phyloP scores from a whole-genome alignment of 352 stramenopile genomes.

The Pythium dissotocum region DNA sequence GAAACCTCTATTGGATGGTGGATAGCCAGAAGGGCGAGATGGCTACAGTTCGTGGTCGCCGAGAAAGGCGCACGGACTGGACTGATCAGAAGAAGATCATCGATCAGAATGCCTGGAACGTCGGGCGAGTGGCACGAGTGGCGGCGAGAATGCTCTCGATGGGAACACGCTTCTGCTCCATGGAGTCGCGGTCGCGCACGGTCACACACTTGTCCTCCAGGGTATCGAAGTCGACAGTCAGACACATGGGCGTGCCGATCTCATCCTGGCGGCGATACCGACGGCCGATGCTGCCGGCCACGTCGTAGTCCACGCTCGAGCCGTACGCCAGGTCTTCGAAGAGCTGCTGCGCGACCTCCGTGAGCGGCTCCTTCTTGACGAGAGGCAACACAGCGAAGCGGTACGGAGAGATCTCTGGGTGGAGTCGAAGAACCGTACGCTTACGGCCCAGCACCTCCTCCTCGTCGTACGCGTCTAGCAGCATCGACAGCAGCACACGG shows the following conservation, averaged over 20 bases:
- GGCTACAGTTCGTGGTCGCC: slow-evolving; percentile 15
- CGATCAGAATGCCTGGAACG: slow-evolving; percentile 44
- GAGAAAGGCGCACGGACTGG: too few species aligned
- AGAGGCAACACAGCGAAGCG: slow-evolving; percentile 92
- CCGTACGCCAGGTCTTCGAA: slow-evolving; percentile 88
- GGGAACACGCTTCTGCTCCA: slow-evolving; percentile 93
- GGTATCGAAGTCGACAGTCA: slow-evolving; percentile 98
- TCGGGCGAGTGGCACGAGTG: slow-evolving; percentile 36
- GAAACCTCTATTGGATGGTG: slow-evolving; percentile 20
- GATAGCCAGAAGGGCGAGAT: slow-evolving; percentile 7
- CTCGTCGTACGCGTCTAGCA: slow-evolving; percentile 95
- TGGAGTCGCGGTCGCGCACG: slow-evolving; percentile 94
- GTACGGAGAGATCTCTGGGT: slow-evolving; percentile 94
- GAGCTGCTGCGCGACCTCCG: slow-evolving; percentile 88
- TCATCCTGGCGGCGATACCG: slow-evolving; percentile 97
- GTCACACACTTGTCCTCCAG: slow-evolving; percentile 96
- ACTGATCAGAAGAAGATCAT: too few species aligned
- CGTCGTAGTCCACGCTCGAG: slow-evolving; percentile 92
- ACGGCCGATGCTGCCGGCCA: slow-evolving; percentile 83
- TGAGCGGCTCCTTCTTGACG: slow-evolving; percentile 94
- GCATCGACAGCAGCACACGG: slow-evolving; percentile 92
- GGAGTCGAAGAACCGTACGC: slow-evolving; percentile 90
- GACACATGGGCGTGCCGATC: slow-evolving; percentile 96
- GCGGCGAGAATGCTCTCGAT: slow-evolving; percentile 86
- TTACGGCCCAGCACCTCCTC: slow-evolving; percentile 89